Conservation (phyloP, 495 filamentous ascomycete species). For the Pseudevernia furfuracea region DNA sequence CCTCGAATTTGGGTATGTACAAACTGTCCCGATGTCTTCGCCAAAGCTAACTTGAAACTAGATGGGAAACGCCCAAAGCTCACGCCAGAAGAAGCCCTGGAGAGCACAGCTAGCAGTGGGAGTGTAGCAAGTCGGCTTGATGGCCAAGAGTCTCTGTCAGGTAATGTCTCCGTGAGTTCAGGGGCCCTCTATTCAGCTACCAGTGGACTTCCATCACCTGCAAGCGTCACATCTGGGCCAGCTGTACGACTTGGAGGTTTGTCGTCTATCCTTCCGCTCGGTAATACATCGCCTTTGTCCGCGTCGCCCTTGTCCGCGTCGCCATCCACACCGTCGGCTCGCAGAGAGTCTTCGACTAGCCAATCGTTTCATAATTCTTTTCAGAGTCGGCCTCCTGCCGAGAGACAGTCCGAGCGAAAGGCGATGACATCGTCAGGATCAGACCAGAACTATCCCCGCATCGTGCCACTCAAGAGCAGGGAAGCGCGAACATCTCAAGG, state of each 20-base stretch:
- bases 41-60: constrained; percentile 4
- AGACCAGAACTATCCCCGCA: not conserved
- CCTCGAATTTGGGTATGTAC: constrained; percentile 9
- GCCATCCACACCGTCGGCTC: constrained; percentile 10
- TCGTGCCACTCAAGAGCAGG: not conserved
- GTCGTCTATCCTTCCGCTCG: constrained; percentile 9
- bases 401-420: constrained; percentile 5
- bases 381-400: constrained; percentile 1
- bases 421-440: not conserved
- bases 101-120: constrained; percentile 23
- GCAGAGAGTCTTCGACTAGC: constrained; percentile 4
- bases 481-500: constrained; percentile 4
- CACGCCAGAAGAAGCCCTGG: constrained; percentile 24
- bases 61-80: constrained; percentile 35
- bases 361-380: not conserved
- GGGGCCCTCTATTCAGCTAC: constrained; percentile 9
- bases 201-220: constrained; percentile 15
- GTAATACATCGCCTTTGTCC: constrained; percentile 10
- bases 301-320: constrained; percentile 15
- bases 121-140: constrained; percentile 15
- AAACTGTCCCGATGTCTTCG: not conserved
- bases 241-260: constrained; percentile 1
- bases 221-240: constrained; percentile 11
- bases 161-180: constrained; percentile 8
- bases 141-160: constrained; percentile 1